These are phyloP conservation scores for Eucalyptus leucophloia DNA, from an alignment of 345 rosid species.

Conservation along the genomic window DNA sequence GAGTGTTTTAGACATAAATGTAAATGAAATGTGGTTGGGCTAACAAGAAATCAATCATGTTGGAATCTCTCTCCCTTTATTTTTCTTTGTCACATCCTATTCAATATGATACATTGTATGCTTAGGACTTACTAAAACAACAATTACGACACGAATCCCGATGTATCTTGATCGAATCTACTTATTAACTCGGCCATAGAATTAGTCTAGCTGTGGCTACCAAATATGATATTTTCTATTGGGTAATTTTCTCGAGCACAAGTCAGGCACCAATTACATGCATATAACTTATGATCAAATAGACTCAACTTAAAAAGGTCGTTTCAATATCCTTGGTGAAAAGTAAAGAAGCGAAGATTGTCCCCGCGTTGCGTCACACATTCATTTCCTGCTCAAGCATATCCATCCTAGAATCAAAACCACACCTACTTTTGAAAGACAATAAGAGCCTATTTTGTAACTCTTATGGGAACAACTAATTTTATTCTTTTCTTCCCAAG, in stretches of 20 bases:
- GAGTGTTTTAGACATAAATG: not conserved
- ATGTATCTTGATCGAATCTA: not conserved
- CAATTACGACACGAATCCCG: not conserved
- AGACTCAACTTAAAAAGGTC: not conserved
- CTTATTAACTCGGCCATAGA: not conserved
- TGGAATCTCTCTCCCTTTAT: not conserved
- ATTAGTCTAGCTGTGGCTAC: not conserved
- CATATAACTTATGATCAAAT: not conserved
- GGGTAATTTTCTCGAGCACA: not conserved
- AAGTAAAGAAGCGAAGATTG: not conserved
- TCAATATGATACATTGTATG: not conserved
- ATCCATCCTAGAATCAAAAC: not conserved
- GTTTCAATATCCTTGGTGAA: not conserved
- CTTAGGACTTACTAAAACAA: not conserved
- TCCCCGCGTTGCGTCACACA: not conserved
- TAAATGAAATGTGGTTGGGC: not conserved
- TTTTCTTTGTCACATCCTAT: not conserved
- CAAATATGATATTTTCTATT: not conserved
- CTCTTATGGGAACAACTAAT: no score
- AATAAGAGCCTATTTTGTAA: not conserved
- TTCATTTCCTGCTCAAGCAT: not conserved
- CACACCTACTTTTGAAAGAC: not conserved
- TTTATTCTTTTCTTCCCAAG: no score
- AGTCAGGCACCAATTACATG: not conserved
- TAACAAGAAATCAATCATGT: not conserved